phyloP scores from a whole-genome alignment of 345 rosid species.

The Eucalyptus erythrocorys region DNA sequence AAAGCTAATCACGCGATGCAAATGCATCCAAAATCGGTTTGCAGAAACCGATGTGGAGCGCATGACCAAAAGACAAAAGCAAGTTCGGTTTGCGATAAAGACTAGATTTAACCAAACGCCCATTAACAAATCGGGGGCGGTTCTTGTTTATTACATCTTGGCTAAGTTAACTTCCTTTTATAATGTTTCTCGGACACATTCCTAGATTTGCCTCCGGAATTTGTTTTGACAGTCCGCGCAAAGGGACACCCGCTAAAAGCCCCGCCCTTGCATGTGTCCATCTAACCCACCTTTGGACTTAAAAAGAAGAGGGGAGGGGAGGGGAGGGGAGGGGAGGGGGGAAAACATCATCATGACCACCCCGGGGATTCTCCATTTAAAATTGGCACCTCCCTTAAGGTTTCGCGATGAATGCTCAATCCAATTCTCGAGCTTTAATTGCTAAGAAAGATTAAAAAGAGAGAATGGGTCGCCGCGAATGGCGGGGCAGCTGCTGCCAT shows the following conservation, averaged over 20 bases:
- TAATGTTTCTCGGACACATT: not conserved
- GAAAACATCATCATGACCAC: not conserved
- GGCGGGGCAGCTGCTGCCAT: not conserved
- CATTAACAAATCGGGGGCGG: not conserved
- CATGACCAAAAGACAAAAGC: not conserved
- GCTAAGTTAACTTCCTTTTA: not conserved
- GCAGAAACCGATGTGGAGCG: not conserved
- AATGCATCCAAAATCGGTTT: not conserved
- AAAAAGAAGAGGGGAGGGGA: not conserved
- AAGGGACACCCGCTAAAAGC: not conserved
- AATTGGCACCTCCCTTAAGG: not conserved
- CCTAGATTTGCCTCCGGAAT: not conserved
- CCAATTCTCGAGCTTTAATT: not conserved
- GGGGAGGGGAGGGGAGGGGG: not conserved
- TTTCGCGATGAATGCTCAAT: not conserved
- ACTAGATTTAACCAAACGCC: not conserved
- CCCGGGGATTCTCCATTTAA: not conserved
- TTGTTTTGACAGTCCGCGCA: not conserved
- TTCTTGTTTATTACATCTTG: not conserved
- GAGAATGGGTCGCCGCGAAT: not conserved
- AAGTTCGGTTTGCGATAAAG: not conserved
- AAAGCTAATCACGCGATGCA: not conserved
- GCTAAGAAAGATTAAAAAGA: not conserved
- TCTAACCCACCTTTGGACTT: not conserved
- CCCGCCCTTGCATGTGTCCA: not conserved